Evolutionary conservation across 208 protist species (phyloP).

Genomic region (Trypanosoma cruzi): DNA sequence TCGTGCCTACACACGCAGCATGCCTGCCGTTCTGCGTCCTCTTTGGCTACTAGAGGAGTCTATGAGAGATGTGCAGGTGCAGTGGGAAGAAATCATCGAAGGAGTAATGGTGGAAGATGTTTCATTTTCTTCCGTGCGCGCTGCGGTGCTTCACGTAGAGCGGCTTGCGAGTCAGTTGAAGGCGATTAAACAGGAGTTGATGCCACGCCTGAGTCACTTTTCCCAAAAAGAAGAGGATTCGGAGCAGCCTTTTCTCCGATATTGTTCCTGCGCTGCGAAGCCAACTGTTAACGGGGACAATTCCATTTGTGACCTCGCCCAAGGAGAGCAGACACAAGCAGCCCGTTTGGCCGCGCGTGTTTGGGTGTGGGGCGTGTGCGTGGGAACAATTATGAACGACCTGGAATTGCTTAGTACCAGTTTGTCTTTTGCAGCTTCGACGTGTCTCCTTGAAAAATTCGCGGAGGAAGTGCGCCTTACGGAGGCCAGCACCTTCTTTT

Average conservation of each 20-base stretch:
- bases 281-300: background rate
- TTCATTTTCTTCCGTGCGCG: background rate
- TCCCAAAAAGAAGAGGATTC: background rate
- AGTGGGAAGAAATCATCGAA: slow-evolving; percentile 43
- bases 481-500: slow-evolving; percentile 5
- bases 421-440: slow-evolving; percentile 37
- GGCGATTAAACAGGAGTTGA: slow-evolving; percentile 70
- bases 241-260: slow-evolving; percentile 11
- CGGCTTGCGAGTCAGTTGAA: slow-evolving; percentile 63
- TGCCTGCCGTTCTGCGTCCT: slow-evolving; percentile 43
- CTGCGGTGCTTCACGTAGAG: slow-evolving; percentile 1
- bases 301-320: background rate
- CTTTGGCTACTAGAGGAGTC: slow-evolving; percentile 42
- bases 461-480: background rate
- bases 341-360: slow-evolving; percentile 39
- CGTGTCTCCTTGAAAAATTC: slow-evolving; percentile 6
- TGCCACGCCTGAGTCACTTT: slow-evolving; percentile 32
- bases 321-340: background rate
- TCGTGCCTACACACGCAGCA: slow-evolving; percentile 64
- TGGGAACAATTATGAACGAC: slow-evolving; percentile 49
- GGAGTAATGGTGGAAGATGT: background rate
- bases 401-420: slow-evolving; percentile 63
- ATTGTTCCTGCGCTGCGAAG: slow-evolving; percentile 7
- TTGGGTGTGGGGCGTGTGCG: slow-evolving; percentile 60
- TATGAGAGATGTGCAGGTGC: slow-evolving; percentile 47